A percentile compares a stretch with the other conserved stretches of the same genome.
Evolutionary conservation across 148 eudicot species (phyloP).

Genomic region (Rhododendron simsii): DNA sequence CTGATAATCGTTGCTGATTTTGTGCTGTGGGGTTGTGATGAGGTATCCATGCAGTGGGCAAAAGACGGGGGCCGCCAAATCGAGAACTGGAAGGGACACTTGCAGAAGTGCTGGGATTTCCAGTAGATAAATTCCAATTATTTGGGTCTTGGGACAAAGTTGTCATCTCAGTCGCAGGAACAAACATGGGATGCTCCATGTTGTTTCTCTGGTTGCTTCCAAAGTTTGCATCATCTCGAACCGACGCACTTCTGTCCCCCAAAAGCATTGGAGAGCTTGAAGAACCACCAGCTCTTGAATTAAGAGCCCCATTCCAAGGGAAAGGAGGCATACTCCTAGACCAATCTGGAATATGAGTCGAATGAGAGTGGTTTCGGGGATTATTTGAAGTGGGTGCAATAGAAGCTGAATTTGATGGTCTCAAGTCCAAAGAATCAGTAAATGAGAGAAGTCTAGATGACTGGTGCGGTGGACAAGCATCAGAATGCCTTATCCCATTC

Average conservation of each 20-base stretch:
- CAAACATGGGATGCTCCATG: constrained; percentile 47
- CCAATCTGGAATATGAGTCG: constrained; percentile 31
- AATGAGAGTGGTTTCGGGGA: constrained; percentile 30
- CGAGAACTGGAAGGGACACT: constrained; percentile 49
- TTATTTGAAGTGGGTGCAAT: constrained; percentile 27
- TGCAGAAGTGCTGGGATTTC: constrained; percentile 31
- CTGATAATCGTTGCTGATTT: constrained; percentile 47
- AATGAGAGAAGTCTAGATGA: constrained; percentile 40
- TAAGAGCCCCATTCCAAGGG: constrained; percentile 47
- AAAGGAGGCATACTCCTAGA: constrained; percentile 41
- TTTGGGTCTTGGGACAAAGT: constrained; percentile 42
- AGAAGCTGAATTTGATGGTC: constrained; percentile 29
- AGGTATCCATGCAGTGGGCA: constrained; percentile 45
- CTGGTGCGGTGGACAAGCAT: constrained; percentile 28
- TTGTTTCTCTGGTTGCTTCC: constrained; percentile 46
- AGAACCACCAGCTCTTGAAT: constrained; percentile 41
- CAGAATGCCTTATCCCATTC: constrained; percentile 32
- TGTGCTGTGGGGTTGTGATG: constrained; percentile 44
- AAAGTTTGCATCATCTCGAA: constrained; percentile 40
- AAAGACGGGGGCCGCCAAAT: constrained; percentile 33
- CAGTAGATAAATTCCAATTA: constrained; percentile 48
- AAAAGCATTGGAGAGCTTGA: constrained; percentile 27
- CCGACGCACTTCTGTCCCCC: constrained; percentile 37
- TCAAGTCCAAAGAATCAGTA: constrained; percentile 39
- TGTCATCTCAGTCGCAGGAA: constrained; percentile 54